Percentiles rank a stretch among this genome's conserved stretches.
Evolutionary conservation across 345 rosid genomes (phyloP).

Genomic region (Hibiscus mutabilis): DNA sequence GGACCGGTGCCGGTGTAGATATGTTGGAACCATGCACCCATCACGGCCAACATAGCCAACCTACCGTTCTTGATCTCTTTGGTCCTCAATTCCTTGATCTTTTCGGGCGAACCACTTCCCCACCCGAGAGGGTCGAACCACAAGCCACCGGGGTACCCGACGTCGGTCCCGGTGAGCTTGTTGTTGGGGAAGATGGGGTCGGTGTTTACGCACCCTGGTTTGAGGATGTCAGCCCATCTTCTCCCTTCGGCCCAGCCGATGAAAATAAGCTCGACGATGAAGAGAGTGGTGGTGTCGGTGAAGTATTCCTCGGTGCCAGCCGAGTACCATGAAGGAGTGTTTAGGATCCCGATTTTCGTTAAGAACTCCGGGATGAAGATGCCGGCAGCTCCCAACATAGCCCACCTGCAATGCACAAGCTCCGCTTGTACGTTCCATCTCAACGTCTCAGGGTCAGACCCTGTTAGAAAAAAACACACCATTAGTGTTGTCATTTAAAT

Average conservation of each 20-base stretch:
- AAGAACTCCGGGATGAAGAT: constrained; percentile 93
- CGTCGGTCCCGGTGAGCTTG: constrained; percentile 92
- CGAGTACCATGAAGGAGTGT: constrained; percentile 93
- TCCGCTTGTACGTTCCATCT: constrained; percentile 90
- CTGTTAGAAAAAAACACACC: constrained; percentile 24
- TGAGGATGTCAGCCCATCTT: constrained; percentile 92
- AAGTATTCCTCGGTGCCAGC: constrained; percentile 82
- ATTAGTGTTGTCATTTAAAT: not conserved
- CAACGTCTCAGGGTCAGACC: constrained; percentile 85
- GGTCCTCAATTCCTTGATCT: constrained; percentile 82
- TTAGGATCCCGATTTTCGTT: constrained; percentile 77
- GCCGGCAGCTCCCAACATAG: constrained; percentile 97
- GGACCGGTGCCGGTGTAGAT: constrained; percentile 97
- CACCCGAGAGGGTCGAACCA: constrained; percentile 99
- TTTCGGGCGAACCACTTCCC: constrained; percentile 78
- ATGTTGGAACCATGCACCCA: constrained; percentile 99
- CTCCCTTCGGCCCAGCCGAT: constrained; percentile 99
- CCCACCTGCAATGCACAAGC: constrained; percentile 93
- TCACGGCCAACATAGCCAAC: constrained; percentile 95
- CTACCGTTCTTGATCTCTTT: constrained; percentile 97
- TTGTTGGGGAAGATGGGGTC: constrained; percentile 96
- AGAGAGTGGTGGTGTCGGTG: constrained; percentile 86
- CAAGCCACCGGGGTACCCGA: constrained; percentile 97
- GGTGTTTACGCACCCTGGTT: constrained; percentile 93
- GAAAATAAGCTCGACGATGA: constrained; percentile 67